Evolutionary conservation across 495 filamentous ascomycete species (phyloP).

Genomic region (Aspergillus nanangensis): DNA sequence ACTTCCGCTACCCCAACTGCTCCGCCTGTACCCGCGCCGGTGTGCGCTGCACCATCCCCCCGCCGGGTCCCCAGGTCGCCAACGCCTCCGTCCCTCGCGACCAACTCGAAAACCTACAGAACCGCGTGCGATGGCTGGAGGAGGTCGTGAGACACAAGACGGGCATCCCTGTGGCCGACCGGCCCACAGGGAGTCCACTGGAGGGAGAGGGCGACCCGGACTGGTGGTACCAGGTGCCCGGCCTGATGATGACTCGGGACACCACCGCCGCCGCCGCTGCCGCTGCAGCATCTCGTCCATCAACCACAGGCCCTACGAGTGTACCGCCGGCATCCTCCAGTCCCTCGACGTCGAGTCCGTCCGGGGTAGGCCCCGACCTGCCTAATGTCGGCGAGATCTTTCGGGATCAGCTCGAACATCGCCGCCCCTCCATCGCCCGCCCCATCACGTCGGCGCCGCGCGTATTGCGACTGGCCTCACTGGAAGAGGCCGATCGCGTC

Average conservation of each 20-base stretch:
- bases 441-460: slow-evolving; percentile 28
- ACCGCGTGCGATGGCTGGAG: slow-evolving; percentile 48
- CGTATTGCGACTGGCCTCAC: slow-evolving; percentile 32
- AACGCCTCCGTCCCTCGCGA: slow-evolving; percentile 41
- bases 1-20: slow-evolving; percentile 51
- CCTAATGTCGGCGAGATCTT: slow-evolving; percentile 45
- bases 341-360: slow-evolving; percentile 19
- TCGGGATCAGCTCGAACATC: slow-evolving; percentile 41
- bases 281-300: no score
- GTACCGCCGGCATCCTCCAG: slow-evolving; percentile 21
- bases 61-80: slow-evolving; percentile 38
- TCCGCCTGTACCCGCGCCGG: slow-evolving; percentile 48
- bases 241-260: slow-evolving; percentile 33
- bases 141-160: slow-evolving; percentile 36
- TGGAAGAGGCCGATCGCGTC: slow-evolving; percentile 37
- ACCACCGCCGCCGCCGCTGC: slow-evolving; percentile 12
- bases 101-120: slow-evolving; percentile 48
- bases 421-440: slow-evolving; percentile 35
- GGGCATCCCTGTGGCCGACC: slow-evolving; percentile 31
- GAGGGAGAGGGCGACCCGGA: slow-evolving; percentile 36
- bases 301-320: no score
- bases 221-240: slow-evolving; percentile 41
- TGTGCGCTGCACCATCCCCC: slow-evolving; percentile 46
- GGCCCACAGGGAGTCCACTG: slow-evolving; percentile 29
- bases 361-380: slow-evolving; percentile 28